Evolutionary conservation across 2,329 filamentous ascomycete genomes (phyloP), one percentile per base, ranked within the genome.

Genomic region (Ceratocystis papillata): DNA sequence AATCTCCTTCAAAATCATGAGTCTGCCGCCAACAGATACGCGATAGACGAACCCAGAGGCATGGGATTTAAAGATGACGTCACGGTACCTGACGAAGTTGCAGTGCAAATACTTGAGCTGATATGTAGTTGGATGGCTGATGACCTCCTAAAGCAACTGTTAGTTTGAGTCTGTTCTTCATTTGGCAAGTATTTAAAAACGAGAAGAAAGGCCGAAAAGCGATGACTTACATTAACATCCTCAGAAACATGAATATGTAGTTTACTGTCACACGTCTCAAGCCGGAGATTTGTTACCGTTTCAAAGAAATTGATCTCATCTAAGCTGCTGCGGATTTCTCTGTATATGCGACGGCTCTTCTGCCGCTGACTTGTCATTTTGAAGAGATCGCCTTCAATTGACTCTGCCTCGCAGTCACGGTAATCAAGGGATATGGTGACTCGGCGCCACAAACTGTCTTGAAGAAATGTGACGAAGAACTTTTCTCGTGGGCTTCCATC

Each of bases 41-140:
- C 95, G 96, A 80, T 97, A 99, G 20, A 97, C 94, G 73, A 97
- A 99, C 1, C 94, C 94, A 25, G 93, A 97, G 74, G 97, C 84
- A 77, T 99, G 94, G 0, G 90, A 89, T 70, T 95, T 89, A 72
- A 99, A 96, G 53, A 84, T 80, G 45, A 99, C 79, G 46, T 90
- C 84, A 62, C 82, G 83, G 73, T 97, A 93, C 45, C 79, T 81
- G 74, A 87, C 85, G 67, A 79, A 82, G 69, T 76, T 79, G 70
- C 85, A 88, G 45, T 76, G 75, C 63, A 96, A 79, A 74, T 97
- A 90, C 17, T 85, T 81, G 67, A 97, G 83, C 69, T 88, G 85
- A 48, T 83, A 83, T 28, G 87, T 78, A 0, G 85, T 81, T 2
- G 94, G 94, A 72, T 93, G 97, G 8, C 85, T 81, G 67, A 99